These are phyloP conservation scores for Malassezia slooffiae DNA, from an alignment of 1,284 basidiomycete species.

Conservation along the genomic window DNA sequence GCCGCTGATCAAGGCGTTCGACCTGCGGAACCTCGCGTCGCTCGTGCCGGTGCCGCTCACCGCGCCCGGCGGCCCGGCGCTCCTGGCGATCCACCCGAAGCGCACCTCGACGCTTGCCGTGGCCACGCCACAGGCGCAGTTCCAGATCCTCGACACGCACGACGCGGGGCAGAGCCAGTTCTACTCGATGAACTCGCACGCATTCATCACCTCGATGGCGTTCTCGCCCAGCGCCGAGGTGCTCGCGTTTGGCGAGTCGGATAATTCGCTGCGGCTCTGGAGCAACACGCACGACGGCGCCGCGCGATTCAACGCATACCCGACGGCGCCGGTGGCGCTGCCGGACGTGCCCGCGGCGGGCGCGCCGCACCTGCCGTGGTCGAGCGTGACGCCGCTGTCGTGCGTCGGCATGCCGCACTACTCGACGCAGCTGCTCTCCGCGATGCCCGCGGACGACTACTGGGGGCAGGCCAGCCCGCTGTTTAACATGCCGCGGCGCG, in stretches of 20 bases:
- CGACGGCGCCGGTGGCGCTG: constrained; percentile 71
- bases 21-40: constrained; percentile 68
- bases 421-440: constrained; percentile 64
- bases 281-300: constrained; percentile 55
- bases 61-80: constrained; percentile 66
- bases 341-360: constrained; percentile 64
- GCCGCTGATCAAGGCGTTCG: constrained; percentile 83
- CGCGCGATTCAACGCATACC: constrained; percentile 68
- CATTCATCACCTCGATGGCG: constrained; percentile 69
- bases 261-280: constrained; percentile 74
- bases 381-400: constrained; percentile 75
- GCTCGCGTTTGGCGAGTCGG: constrained; percentile 80
- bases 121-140: constrained; percentile 69
- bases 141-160: constrained; percentile 77
- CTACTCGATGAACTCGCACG: constrained; percentile 55
- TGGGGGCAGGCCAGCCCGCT: constrained; percentile 48
- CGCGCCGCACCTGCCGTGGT: constrained; percentile 64
- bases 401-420: constrained; percentile 83
- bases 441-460: constrained; percentile 51
- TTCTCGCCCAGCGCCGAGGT: constrained; percentile 78
- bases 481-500: constrained; percentile 56
- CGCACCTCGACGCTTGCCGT: constrained; percentile 67
- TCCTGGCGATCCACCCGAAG: constrained; percentile 71
- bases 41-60: constrained; percentile 70
- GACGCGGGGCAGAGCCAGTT: constrained; percentile 61